phyloP scores from a whole-genome alignment of 192 early-diverging fungal genomes.

The Coemansia sp. region DNA sequence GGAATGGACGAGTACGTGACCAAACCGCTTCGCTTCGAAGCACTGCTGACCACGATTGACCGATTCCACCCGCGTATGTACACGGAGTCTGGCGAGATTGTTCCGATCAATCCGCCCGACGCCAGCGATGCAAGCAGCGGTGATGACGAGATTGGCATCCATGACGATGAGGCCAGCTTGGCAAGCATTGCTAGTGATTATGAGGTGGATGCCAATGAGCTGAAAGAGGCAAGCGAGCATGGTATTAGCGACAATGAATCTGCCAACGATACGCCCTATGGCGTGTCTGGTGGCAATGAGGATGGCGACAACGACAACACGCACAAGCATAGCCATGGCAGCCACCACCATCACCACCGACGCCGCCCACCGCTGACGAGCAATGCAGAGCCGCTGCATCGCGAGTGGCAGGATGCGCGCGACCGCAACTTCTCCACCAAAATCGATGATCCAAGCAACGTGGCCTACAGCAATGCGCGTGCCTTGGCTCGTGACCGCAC shows the following conservation, averaged over 20 bases:
- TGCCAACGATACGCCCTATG: slow-evolving; percentile 5
- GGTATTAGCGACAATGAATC: neutral
- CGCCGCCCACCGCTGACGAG: neutral
- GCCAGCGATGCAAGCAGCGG: slow-evolving; percentile 3
- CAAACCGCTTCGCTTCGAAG: slow-evolving; percentile 60
- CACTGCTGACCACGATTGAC: slow-evolving; percentile 44
- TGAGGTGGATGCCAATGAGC: neutral
- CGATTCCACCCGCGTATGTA: slow-evolving; percentile 55
- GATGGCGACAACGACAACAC: neutral
- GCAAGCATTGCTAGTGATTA: neutral
- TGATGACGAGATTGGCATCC: neutral
- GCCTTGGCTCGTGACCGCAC: slow-evolving; percentile 10
- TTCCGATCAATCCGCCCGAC: slow-evolving; percentile 39
- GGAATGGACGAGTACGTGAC: slow-evolving; percentile 84
- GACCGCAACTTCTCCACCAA: slow-evolving; percentile 6
- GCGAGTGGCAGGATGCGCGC: neutral
- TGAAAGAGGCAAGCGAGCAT: no score
- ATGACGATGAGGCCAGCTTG: neutral
- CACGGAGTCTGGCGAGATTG: slow-evolving; percentile 42
- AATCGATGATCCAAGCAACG: slow-evolving; percentile 10
- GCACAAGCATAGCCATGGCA: neutral
- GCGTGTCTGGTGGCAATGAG: neutral
- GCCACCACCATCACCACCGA: neutral
- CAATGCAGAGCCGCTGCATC: neutral
- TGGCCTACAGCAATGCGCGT: slow-evolving; percentile 16